These are phyloP conservation scores for Marasmius fiardii DNA, from an alignment of 1,284 basidiomycete species.

Conservation along the genomic window DNA sequence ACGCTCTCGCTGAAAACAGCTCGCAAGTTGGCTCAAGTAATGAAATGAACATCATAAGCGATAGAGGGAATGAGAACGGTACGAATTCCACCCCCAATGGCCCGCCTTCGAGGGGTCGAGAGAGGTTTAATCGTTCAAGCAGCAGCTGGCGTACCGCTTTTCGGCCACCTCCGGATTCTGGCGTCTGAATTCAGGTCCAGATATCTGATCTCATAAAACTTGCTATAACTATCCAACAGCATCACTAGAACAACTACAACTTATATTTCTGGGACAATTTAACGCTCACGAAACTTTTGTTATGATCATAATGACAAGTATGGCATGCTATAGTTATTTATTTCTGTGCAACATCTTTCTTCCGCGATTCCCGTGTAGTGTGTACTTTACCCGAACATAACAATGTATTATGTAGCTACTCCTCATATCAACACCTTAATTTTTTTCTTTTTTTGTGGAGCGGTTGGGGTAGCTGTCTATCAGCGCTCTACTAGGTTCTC, in stretches of 20 bases:
- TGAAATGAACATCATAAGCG: background rate
- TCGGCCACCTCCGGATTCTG: background rate
- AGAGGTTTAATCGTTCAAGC: background rate
- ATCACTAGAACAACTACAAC: background rate
- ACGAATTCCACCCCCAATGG: background rate
- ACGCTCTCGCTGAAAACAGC: background rate
- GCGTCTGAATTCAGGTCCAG: background rate
- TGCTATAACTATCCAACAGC: background rate
- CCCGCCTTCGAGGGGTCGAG: background rate
- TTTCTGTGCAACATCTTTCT: background rate
- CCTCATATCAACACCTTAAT: no score
- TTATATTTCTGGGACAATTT: background rate
- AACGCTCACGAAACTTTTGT: background rate
- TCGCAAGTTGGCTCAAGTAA: background rate
- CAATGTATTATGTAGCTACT: background rate
- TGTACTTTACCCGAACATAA: background rate
- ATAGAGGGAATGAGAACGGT: background rate
- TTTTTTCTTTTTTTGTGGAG: no score
- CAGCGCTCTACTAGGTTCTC: no score
- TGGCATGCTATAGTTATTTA: background rate
- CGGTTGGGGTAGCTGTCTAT: no score
- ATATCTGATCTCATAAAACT: background rate
- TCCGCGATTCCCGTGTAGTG: background rate
- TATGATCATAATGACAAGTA: background rate
- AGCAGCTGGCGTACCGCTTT: background rate